Base-by-base conservation (phyloP, 768 basidiomycete genomes). In the Rhodotorula taiwanensis region DNA sequence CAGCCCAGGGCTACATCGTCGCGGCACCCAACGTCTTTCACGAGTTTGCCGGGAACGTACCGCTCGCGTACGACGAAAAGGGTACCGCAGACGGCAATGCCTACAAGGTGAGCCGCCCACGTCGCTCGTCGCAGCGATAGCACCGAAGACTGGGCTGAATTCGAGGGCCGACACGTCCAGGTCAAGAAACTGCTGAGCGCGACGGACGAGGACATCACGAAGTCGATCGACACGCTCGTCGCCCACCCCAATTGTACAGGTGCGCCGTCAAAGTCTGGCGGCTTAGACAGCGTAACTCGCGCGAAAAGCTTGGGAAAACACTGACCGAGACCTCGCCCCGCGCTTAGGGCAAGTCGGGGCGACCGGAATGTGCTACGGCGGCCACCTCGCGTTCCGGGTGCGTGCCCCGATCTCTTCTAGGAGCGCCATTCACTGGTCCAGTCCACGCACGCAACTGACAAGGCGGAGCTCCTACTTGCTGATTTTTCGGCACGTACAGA, bases 11-110 rank as follows among this genome's bases (percentile, higher is more conserved):
- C 28, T 71, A 63, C 60, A 55, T 78, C 34, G 74, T 76, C 23
- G 77, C 76, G 0, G 71, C 73, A 11, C 77, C 76, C 15, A 75
- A 72, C 23, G 70, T 69, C 18, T 98, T 88, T 77, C 94, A 98
- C 71, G 93, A 97, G 73, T 97, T 94, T 59, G 83, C 89, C 73
- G 86, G 88, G 0, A 87, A 90, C 0, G 89, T 91, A 36, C 76
- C 93, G 1, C 86, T 97, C 65, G 82, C 89, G 0, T 98, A 97
- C 73, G 91, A 94, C 74, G 79, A 77, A 0, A 87, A 52, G 83
- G 89, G 89, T 23, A 91, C 89, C 39, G 87, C 94, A 74, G 78
- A 86, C 67, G 94, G 94, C n/a, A 97, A 98, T 78, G 81, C 79
- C 70, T 94, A 87, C 81, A 97, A 97, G 82, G 58, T 39, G 36